Conservation (phyloP, 2,329 filamentous ascomycete genomes). For the Colletotrichum caudatum region DNA sequence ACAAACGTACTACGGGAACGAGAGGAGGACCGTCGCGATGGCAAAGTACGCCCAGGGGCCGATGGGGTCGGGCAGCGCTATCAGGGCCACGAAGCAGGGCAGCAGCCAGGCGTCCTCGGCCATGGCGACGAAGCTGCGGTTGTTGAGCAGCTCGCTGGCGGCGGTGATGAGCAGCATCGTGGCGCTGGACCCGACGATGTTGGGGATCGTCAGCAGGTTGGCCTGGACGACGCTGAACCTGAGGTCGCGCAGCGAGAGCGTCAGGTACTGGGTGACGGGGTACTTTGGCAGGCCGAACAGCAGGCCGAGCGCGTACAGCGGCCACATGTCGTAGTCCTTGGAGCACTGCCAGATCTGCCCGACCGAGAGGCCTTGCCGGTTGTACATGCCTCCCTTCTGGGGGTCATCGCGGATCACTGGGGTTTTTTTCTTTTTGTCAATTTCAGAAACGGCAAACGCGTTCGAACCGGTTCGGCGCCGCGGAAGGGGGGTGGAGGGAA, state of each 20-base stretch:
- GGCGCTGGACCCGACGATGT: constrained; percentile 64
- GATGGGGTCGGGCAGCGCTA: constrained; percentile 53
- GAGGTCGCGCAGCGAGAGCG: constrained; percentile 45
- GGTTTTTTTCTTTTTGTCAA: too few relatives aligned
- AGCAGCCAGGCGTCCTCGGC: constrained; percentile 66
- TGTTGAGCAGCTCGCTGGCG: constrained; percentile 62
- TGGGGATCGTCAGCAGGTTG: constrained; percentile 54
- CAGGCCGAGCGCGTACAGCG: constrained; percentile 62
- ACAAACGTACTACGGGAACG: constrained; percentile 60
- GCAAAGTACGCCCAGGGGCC: constrained; percentile 62
- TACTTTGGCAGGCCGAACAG: constrained; percentile 51
- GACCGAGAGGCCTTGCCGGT: constrained; percentile 65
- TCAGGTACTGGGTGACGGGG: constrained; percentile 46
- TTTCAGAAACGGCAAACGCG: not conserved
- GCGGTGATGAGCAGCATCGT: constrained; percentile 63
- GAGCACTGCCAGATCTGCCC: constrained; percentile 61
- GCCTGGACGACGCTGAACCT: constrained; percentile 59
- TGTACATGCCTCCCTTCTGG: constrained; percentile 68
- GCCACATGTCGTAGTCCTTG: constrained; percentile 69
- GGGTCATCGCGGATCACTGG: constrained; percentile 65
- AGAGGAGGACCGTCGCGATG: constrained; percentile 61
- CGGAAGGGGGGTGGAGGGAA: rapidly evolving
- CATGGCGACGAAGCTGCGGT: constrained; percentile 61
- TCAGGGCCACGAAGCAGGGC: constrained; percentile 64
- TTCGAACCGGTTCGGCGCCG: too few relatives aligned